Conservation (phyloP, 352 stramenopile genomes). For the Phytophthora rubi region DNA sequence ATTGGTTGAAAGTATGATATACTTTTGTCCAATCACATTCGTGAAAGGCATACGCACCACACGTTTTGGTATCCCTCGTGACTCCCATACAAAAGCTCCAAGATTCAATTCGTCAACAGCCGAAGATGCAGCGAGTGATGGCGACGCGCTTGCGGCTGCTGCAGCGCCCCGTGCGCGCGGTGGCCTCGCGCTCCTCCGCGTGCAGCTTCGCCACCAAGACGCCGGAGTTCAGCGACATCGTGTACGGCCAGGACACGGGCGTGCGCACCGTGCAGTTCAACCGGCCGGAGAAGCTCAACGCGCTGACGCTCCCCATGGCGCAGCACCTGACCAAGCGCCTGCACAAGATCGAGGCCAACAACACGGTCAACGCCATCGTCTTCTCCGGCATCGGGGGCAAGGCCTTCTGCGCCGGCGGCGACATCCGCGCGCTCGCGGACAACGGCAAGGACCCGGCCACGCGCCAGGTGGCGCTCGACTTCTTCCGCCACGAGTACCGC, state of each 20-base stretch:
- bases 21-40: slow-evolving; percentile 24
- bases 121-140: slow-evolving; percentile 54
- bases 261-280: slow-evolving; percentile 91
- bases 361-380: slow-evolving; percentile 80
- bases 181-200: background rate
- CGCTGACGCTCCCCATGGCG: slow-evolving; percentile 92
- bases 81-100: slow-evolving; percentile 13
- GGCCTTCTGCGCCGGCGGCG: slow-evolving; percentile 96
- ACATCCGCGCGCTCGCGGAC: slow-evolving; percentile 93
- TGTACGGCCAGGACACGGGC: slow-evolving; percentile 80
- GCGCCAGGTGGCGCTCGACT: slow-evolving; percentile 82
- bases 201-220: slow-evolving; percentile 46
- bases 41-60: slow-evolving; percentile 31
- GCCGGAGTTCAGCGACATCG: slow-evolving; percentile 68
- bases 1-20: background rate
- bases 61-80: slow-evolving; percentile 18
- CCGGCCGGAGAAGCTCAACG: slow-evolving; percentile 92
- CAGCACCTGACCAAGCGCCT: slow-evolving; percentile 89
- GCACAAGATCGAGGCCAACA: slow-evolving; percentile 79
- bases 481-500: slow-evolving; percentile 97
- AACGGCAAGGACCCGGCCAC: slow-evolving; percentile 76
- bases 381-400: slow-evolving; percentile 84
- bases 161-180: slow-evolving; percentile 54
- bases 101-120: slow-evolving; percentile 11
- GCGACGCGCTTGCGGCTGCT: slow-evolving; percentile 62